Evolutionary conservation across 208 protist species (phyloP).

Genomic region (Leishmania tarentolae): DNA sequence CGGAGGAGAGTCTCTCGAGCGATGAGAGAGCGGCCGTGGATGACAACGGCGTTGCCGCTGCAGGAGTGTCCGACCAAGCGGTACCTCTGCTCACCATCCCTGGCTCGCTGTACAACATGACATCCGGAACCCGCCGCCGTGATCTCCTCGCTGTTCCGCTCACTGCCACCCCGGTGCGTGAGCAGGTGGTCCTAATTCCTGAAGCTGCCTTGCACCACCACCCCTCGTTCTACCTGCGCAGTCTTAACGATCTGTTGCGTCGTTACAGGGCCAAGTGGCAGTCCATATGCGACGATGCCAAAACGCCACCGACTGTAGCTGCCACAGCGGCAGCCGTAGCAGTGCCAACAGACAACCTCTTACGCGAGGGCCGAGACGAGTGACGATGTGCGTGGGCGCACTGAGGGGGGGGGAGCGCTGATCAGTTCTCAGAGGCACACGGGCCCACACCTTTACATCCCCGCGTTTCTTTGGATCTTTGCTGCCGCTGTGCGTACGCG

Average conservation of each 20-base stretch:
- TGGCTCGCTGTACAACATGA: slow-evolving; percentile 35
- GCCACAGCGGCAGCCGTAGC: not conserved
- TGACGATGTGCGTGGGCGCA: not conserved
- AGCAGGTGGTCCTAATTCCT: slow-evolving; percentile 27
- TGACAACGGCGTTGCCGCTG: not conserved
- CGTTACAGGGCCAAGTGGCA: slow-evolving; percentile 29
- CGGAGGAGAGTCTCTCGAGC: slow-evolving; percentile 1
- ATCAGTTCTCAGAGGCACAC: not conserved
- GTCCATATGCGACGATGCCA: not conserved
- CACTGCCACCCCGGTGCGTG: slow-evolving; percentile 18
- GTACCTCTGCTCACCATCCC: slow-evolving; percentile 30
- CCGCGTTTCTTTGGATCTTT: not conserved
- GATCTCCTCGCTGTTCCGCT: slow-evolving; percentile 22
- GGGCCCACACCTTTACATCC: not conserved
- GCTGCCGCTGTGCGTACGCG: not conserved
- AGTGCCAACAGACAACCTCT: not conserved
- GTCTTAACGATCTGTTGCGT: slow-evolving; percentile 39
- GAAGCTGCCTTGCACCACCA: slow-evolving; percentile 52
- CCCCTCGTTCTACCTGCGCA: slow-evolving; percentile 57
- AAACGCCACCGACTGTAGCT: not conserved
- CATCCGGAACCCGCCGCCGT: slow-evolving; percentile 17
- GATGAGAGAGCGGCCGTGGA: not conserved
- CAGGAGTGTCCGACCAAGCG: slow-evolving; percentile 10
- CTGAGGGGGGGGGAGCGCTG: not conserved
- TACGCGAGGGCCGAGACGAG: too few species aligned